Base-by-base conservation (phyloP, 345 rosid genomes). In the Cardamine chenopodiifolia region DNA sequence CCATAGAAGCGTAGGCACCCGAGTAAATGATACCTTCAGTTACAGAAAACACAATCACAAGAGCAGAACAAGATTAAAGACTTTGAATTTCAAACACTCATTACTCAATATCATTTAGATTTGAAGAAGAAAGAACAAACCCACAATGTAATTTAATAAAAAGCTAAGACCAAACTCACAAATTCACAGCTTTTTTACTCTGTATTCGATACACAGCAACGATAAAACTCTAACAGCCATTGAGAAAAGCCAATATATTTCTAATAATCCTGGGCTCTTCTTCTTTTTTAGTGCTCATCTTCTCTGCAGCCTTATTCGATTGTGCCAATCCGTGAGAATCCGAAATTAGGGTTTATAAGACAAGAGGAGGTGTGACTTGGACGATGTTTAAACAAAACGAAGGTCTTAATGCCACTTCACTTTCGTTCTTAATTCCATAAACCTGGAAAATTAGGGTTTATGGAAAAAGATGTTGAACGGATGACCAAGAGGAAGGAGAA, bases 1-100 rank as follows among this genome's bases (percentile, higher is more conserved):
- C 89, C 76, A 85, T 68, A 0, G 92, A 82, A 1, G 86, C 81
- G 80, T 94, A 94, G n/a, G 97, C 97, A 81, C 97, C 97, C n/a
- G 89, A 85, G 74, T 86, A 94, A 9, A 7, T 60, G 20, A 90
- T 44, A 49, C 75, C 82, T 59, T 83, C 83, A 18, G 97, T 90
- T 94, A 78, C 83, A 68, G 8, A 66, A 34, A 50, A n/a, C n/a
- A n/a, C n/a, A n/a, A n/a, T n/a, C n/a, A 78, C 57, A 82, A n/a
- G n/a, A n/a, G n/a, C 63, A 50, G 37, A 31, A 56, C n/a, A 29
- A 23, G 35, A 55, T 68, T 68, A 31, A 25, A 29, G 48, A 44
- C 52, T 35, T 61, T 48, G 29, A 25, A 44, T 59, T 59, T 58
- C 56, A 29, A 19, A 14, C 52, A 50, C 49, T 12, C 31, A 39